phyloP scores from a whole-genome alignment of 1,284 basidiomycete genomes.

The Ustilago sp. region DNA sequence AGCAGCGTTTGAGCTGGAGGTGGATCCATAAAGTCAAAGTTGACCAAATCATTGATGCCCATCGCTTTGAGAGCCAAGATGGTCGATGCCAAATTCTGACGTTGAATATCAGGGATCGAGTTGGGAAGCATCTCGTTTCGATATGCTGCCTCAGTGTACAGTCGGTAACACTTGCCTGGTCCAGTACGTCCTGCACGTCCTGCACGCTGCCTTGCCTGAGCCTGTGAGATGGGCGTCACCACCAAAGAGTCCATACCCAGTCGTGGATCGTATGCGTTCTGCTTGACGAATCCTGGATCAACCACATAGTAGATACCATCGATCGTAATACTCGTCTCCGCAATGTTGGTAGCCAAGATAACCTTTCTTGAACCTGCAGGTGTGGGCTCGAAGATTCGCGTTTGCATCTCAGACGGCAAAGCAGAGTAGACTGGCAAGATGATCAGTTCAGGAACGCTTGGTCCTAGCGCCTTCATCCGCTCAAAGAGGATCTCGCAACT shows the following conservation, averaged over 20 bases:
- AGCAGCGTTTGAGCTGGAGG: constrained; percentile 96
- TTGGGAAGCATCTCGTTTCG: constrained; percentile 99
- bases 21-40: constrained; percentile 99
- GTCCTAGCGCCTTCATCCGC: constrained; percentile 96
- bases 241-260: constrained; percentile 98
- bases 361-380: constrained; percentile 96
- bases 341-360: constrained; percentile 98
- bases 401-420: constrained; percentile 96
- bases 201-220: constrained; percentile 92
- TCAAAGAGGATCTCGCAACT: constrained; percentile 96
- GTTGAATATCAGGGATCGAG: constrained; percentile 96
- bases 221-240: constrained; percentile 98
- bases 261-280: constrained; percentile 97
- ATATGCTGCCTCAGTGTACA: constrained; percentile 97
- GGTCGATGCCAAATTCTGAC: constrained; percentile 90
- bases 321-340: constrained; percentile 97
- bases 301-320: constrained; percentile 98
- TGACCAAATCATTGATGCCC: constrained; percentile 97
- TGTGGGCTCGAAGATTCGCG: constrained; percentile 95
- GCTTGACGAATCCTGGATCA: constrained; percentile 98
- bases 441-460: constrained; percentile 94
- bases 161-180: constrained; percentile 96
- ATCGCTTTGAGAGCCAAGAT: constrained; percentile 97
- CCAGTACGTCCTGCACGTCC: constrained; percentile 97
- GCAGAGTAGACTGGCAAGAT: constrained; percentile 98